Conservation (phyloP, 2,329 filamentous ascomycete species). For the Neonectria punicea region DNA sequence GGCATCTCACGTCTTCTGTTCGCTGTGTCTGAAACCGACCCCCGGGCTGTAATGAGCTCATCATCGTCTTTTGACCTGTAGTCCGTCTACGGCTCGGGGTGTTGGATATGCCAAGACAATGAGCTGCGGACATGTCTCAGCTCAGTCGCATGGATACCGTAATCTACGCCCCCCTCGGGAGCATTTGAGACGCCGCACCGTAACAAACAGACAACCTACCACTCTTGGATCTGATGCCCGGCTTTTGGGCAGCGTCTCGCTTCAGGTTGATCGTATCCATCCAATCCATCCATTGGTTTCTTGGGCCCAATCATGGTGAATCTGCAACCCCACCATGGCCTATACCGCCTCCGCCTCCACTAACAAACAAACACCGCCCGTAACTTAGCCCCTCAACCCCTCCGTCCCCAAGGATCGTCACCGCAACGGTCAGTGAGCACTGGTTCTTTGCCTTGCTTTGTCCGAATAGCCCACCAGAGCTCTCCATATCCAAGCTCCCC, state of each 20-base stretch:
- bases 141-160: constrained; percentile 7
- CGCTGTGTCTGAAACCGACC: constrained; percentile 15
- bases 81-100: neutral
- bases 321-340: constrained; percentile 6
- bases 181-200: neutral
- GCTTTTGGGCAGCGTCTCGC: constrained; percentile 7
- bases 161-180: neutral
- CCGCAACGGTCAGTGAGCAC: constrained; percentile 35
- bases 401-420: constrained; percentile 43
- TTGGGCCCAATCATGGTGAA: constrained; percentile 14
- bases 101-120: neutral
- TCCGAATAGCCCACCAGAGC: constrained; percentile 28
- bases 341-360: constrained; percentile 5
- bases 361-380: constrained; percentile 40
- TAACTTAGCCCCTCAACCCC: constrained; percentile 39
- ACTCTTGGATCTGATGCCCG: neutral
- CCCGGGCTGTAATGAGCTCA: constrained; percentile 10
- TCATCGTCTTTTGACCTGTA: neutral
- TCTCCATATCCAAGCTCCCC: constrained; percentile 35
- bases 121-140: neutral
- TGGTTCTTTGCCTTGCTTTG: neutral
- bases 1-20: constrained; percentile 2
- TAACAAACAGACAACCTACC: constrained; percentile 5
- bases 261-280: constrained; percentile 1
- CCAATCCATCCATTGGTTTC: neutral